Conservation (phyloP, 768 basidiomycete species). For the Boletus sensibilis region DNA sequence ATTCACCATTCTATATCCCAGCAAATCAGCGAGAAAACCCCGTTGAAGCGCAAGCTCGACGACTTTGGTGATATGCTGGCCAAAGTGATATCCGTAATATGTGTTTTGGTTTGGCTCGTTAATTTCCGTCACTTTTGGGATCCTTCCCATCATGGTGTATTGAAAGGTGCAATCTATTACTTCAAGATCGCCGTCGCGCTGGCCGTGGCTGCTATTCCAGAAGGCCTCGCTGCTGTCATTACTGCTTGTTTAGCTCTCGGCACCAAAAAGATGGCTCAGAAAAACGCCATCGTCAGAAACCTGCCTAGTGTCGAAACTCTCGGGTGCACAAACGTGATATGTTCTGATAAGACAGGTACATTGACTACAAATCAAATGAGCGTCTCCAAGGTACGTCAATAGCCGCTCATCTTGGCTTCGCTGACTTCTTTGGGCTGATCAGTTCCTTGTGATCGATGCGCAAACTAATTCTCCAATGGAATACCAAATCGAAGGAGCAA, state of each 20-base stretch:
- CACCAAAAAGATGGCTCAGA: slow-evolving; percentile 99
- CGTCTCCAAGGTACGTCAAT: slow-evolving; percentile 64
- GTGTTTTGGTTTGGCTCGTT: slow-evolving; percentile 96
- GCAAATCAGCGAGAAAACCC: slow-evolving; percentile 94
- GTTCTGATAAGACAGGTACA: slow-evolving; percentile 98
- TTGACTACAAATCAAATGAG: slow-evolving; percentile 98
- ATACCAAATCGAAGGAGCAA: slow-evolving; percentile 86
- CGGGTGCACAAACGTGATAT: slow-evolving; percentile 97
- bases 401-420: not conserved
- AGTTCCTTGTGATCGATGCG: slow-evolving; percentile 77
- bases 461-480: slow-evolving; percentile 53
- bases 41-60: slow-evolving; percentile 94
- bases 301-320: slow-evolving; percentile 96
- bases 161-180: slow-evolving; percentile 97
- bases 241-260: slow-evolving; percentile 96
- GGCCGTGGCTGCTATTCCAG: slow-evolving; percentile 98
- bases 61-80: slow-evolving; percentile 98
- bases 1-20: slow-evolving; percentile 96
- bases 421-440: slow-evolving; percentile 4
- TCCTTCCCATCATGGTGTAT: slow-evolving; percentile 83
- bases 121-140: slow-evolving; percentile 97
- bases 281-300: slow-evolving; percentile 96
- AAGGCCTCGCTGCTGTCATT: slow-evolving; percentile 97
- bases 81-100: slow-evolving; percentile 96
- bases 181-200: slow-evolving; percentile 99